Evolutionary conservation across 805 yeast genomes (phyloP).

Genomic region (Candida mattraensis): DNA sequence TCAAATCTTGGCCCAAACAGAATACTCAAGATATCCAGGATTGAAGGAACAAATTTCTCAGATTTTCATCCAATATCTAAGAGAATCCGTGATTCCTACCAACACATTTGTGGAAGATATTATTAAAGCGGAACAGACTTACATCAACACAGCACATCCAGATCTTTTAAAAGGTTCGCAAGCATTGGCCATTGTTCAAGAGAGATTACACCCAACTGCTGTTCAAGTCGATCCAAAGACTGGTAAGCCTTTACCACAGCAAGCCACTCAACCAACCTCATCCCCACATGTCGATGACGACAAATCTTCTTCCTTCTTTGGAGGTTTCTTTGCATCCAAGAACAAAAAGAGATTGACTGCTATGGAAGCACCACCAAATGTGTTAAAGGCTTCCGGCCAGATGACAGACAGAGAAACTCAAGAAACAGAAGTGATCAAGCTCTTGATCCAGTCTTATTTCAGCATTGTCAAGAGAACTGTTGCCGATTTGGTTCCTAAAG

Average conservation of each 20-base stretch:
- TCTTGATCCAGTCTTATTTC: conserved; percentile 86
- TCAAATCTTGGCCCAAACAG: conserved; percentile 78
- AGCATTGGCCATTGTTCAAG: conserved; percentile 91
- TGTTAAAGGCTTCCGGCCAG: conserved; percentile 86
- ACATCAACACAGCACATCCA: conserved; percentile 97
- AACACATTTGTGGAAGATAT: conserved; percentile 81
- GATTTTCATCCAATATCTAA: conserved; percentile 74
- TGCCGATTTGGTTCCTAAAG: conserved; percentile 92
- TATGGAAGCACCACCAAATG: conserved; percentile 97
- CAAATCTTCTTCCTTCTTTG: conserved; percentile 78
- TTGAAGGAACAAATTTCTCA: conserved; percentile 84
- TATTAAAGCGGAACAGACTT: conserved; percentile 84
- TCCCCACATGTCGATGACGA: conserved; percentile 42
- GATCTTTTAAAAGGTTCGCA: conserved; percentile 92
- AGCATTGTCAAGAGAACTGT: conserved; percentile 91
- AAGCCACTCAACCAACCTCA: conserved; percentile 31
- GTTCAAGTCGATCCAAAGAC: conserved; percentile 84
- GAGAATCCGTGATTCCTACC: conserved; percentile 81
- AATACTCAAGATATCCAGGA: conserved; percentile 85
- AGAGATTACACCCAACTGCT: conserved; percentile 78
- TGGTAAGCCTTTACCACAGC: conserved; percentile 69
- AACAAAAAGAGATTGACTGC: conserved; percentile 91
- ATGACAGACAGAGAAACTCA: conserved; percentile 93
- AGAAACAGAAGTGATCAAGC: conserved; percentile 96
- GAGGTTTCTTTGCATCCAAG: conserved; percentile 90